phyloP scores from a whole-genome alignment of 2,329 filamentous ascomycete genomes.

The Trichoderma lentiforme region DNA sequence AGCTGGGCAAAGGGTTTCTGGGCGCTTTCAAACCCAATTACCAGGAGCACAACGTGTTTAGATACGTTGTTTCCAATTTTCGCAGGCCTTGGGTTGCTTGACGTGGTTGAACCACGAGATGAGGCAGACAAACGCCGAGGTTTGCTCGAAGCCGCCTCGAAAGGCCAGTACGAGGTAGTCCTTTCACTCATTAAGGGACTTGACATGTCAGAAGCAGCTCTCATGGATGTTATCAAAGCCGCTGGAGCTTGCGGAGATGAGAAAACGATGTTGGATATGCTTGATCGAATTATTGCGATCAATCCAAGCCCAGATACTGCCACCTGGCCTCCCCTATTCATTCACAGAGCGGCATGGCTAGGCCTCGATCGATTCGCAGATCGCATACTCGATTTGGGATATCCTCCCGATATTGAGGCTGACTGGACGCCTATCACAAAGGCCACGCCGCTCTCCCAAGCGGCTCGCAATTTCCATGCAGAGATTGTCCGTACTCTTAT shows the following conservation, averaged over 20 bases:
- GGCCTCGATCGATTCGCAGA: constrained; percentile 17
- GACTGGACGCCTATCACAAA: constrained; percentile 4
- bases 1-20: constrained; percentile 18
- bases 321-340: constrained; percentile 7
- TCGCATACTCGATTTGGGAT: constrained; percentile 15
- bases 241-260: constrained; percentile 11
- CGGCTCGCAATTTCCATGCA: constrained; percentile 15
- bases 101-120: constrained; percentile 1
- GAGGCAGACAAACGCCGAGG: constrained; percentile 13
- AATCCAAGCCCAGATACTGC: not conserved
- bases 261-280: constrained; percentile 13
- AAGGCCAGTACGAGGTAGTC: constrained; percentile 11
- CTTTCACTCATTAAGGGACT: not conserved
- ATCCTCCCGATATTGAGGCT: not conserved
- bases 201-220: not conserved
- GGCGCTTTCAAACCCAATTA: constrained; percentile 18
- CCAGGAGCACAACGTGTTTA: constrained; percentile 6
- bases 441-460: constrained; percentile 14
- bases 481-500: constrained; percentile 10
- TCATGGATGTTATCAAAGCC: constrained; percentile 16
- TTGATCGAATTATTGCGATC: constrained; percentile 8
- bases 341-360: constrained; percentile 17
- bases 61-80: constrained; percentile 17
- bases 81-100: constrained; percentile 7
- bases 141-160: constrained; percentile 17